phyloP scores from a whole-genome alignment of 768 basidiomycete species.

The Macrolepiota dolichaula region DNA sequence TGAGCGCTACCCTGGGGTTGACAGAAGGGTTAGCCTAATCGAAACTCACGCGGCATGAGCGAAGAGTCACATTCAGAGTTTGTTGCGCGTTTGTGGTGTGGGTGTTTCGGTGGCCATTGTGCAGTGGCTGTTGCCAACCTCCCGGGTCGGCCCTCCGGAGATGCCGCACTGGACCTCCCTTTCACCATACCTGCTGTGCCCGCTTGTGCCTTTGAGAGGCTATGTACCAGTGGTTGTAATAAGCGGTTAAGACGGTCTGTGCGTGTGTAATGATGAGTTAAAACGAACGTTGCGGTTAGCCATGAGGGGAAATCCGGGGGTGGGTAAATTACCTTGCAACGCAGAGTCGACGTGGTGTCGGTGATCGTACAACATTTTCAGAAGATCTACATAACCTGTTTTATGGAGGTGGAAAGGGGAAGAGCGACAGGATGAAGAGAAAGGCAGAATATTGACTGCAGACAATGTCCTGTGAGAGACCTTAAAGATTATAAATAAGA shows the following conservation, averaged over 20 bases:
- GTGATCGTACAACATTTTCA: conserved; percentile 37
- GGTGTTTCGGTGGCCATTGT: conserved; percentile 4
- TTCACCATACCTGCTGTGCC: conserved; percentile 8
- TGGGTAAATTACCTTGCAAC: conserved; percentile 29
- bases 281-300: conserved; percentile 3
- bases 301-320: neutral
- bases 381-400: conserved; percentile 44
- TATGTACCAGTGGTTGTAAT: conserved; percentile 32
- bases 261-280: neutral
- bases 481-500: conserved; percentile 23
- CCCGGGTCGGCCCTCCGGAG: conserved; percentile 3
- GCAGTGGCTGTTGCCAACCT: conserved; percentile 4
- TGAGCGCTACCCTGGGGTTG: neutral
- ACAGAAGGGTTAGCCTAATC: neutral
- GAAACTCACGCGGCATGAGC: conserved; percentile 6
- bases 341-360: conserved; percentile 26
- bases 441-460: conserved; percentile 36
- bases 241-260: conserved; percentile 30
- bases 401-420: conserved; percentile 37
- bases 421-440: conserved; percentile 45
- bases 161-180: conserved; percentile 4
- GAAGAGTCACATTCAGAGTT: neutral
- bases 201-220: conserved; percentile 21
- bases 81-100: neutral
- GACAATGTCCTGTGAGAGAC: conserved; percentile 45